Base-by-base conservation (phyloP, 169 alveolate species). In the Cryptosporidium sp. region DNA sequence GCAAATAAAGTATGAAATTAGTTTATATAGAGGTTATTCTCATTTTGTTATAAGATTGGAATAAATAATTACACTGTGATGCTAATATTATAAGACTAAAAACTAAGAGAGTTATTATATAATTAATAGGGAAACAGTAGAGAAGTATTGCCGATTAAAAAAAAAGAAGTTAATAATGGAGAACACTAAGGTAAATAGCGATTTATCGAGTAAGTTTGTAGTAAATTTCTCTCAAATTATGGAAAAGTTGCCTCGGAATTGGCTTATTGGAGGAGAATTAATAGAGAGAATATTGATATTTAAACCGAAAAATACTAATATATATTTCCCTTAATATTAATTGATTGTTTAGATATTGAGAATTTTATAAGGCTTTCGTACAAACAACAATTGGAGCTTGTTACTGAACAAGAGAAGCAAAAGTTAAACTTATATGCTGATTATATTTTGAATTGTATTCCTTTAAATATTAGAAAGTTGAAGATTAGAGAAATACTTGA, bases 361-460 rank as follows among this genome's bases (percentile, higher is more conserved):
- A 80, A 62, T 62, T 80, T 80, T 26, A 80, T 62, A 6, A 80
- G 62, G 70, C 68, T 56, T 7, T 61, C 89, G 29, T 80, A 80
- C 21, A 65, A 61, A 42, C 73, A 80, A 35, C 89, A 80, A 29
- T 44, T 80, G 29, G 75, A 80, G 33, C 70, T 80, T 26, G 89
- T 65, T 21, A 18, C 67, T 6, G 73, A 80, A 26, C 89, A 80
- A 51, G 89, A 80, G 42, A 61, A 80, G 39, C 89, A 80, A 48
- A 80, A 62, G 68, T 29, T 80, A 42, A 62, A 35, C 51, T 48
- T 80, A 18, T 80, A 80, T 62, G 52, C 69, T 26, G 89, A 80
- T 29, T 80, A 62, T 48, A 80, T 80, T 31, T n/a, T 80, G 29
- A 42, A 9, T 33, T 48, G 73, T 31, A 62, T 80, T n/a, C 89